phyloP scores from a whole-genome alignment of 208 protist species.

The Tritrichomonas foetus region DNA sequence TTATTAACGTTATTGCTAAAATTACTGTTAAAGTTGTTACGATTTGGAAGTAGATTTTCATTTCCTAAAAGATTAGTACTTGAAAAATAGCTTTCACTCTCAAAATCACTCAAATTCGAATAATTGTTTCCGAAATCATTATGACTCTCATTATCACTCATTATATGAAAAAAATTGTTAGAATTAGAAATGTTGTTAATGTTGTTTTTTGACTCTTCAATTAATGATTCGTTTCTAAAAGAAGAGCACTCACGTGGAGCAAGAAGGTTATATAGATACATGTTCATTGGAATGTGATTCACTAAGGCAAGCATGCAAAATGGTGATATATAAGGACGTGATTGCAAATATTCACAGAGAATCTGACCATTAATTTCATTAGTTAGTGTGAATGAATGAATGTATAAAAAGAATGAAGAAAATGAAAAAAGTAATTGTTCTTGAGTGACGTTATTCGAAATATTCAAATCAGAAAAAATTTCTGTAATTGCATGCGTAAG shows the following conservation, averaged over 20 bases:
- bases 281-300: neutral
- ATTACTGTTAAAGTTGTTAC: too few species aligned
- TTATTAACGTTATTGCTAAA: too few species aligned
- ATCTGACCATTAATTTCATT: neutral
- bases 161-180: neutral
- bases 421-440: neutral
- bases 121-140: too few species aligned
- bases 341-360: neutral
- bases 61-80: too few species aligned
- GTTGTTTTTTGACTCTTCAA: too few species aligned
- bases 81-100: too few species aligned
- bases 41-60: too few species aligned
- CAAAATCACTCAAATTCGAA: too few species aligned
- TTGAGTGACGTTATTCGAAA: neutral
- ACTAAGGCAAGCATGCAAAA: neutral
- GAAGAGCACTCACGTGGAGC: neutral
- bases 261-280: neutral
- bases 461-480: neutral
- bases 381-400: neutral
- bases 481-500: neutral
- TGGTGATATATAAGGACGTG: neutral
- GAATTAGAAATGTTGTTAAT: neutral
- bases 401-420: neutral
- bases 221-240: too few species aligned
- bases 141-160: too few species aligned